These are phyloP conservation scores for Fraxinus pennsylvanica DNA, from an alignment of 257 asterid species.

Conservation along the genomic window DNA sequence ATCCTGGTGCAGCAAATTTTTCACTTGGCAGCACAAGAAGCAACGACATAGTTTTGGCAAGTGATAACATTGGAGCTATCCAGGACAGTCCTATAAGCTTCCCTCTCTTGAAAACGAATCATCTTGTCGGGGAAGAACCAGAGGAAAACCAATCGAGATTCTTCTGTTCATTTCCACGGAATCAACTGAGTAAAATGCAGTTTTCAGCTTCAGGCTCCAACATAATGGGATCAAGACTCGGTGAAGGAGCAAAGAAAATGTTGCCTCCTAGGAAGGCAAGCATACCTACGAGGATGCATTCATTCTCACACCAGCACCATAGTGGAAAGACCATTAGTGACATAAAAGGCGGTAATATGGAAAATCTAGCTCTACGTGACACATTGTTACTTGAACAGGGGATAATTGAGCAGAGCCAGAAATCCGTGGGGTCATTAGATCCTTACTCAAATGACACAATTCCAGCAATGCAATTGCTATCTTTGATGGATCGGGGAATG, in stretches of 20 bases:
- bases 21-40: conserved; percentile 31
- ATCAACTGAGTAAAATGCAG: conserved; percentile 41
- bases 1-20: conserved; percentile 25
- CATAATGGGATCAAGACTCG: conserved; percentile 29
- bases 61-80: conserved; percentile 27
- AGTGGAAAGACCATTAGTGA: conserved; percentile 35
- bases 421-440: conserved; percentile 41
- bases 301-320: conserved; percentile 30
- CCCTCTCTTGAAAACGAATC: conserved; percentile 31
- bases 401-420: conserved; percentile 22
- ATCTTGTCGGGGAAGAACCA: conserved; percentile 17
- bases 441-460: conserved; percentile 60
- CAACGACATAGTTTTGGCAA: conserved; percentile 21
- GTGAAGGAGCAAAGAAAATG: conserved; percentile 29
- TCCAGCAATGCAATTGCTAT: conserved; percentile 78
- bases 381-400: conserved; percentile 16
- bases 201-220: conserved; percentile 37
- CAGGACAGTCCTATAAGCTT: conserved; percentile 20
- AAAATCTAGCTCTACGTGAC: conserved; percentile 22
- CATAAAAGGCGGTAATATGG: conserved; percentile 29
- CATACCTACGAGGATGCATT: conserved; percentile 14
- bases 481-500: conserved; percentile 64
- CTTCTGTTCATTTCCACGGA: conserved; percentile 37
- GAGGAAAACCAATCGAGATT: conserved; percentile 38
- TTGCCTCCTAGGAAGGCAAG: conserved; percentile 38